phyloP scores from a whole-genome alignment of 305 asterid genomes.

The Petunia hybrid region DNA sequence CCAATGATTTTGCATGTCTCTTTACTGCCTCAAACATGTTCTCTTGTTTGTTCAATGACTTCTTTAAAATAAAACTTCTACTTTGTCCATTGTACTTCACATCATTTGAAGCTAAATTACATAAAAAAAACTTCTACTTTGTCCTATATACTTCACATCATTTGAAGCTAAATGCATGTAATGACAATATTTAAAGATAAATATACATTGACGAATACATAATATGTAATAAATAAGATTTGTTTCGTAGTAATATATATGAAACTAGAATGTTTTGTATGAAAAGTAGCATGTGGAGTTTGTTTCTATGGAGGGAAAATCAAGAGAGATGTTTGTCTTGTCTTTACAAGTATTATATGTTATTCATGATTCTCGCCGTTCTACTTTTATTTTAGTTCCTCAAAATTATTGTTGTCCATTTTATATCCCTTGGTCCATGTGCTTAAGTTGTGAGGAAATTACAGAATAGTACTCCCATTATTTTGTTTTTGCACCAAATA shows the following conservation, averaged over 20 bases:
- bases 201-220: no score
- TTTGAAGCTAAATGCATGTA: no score
- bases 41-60: not conserved
- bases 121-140: no score
- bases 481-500: not conserved
- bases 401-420: not conserved
- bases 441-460: constrained; percentile 23
- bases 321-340: not conserved
- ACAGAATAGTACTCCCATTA: not conserved
- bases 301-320: not conserved
- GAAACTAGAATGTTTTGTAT: not conserved
- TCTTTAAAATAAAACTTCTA: no score
- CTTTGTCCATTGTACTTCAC: no score
- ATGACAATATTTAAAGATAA: no score
- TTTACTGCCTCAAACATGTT: constrained; percentile 16
- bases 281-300: constrained; percentile 2
- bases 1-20: constrained; percentile 29
- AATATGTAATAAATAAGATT: no score
- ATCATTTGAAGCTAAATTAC: no score
- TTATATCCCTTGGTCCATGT: constrained; percentile 17
- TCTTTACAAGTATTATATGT: constrained; percentile 3
- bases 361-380: constrained; percentile 1
- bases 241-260: no score
- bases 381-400: not conserved
- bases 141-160: no score